phyloP scores from a whole-genome alignment of 2,329 filamentous ascomycete genomes.

The Orbilia javanica region DNA sequence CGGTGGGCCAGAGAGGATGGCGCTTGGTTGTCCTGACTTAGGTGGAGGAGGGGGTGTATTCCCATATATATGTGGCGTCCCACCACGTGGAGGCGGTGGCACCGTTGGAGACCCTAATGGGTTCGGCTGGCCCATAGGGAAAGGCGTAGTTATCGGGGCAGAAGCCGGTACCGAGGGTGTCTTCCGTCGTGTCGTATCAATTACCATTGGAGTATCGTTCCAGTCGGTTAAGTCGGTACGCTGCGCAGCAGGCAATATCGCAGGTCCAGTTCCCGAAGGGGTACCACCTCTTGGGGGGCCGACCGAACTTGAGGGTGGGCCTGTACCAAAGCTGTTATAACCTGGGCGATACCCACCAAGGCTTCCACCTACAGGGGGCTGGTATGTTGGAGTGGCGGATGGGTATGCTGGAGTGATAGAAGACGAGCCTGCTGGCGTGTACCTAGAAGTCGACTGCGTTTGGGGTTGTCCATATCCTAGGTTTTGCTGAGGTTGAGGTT shows the following conservation, averaged over 20 bases:
- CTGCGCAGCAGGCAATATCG: conserved; percentile 77
- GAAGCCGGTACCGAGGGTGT: conserved; percentile 76
- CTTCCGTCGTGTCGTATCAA: conserved; percentile 79
- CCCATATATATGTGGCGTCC: too few relatives aligned
- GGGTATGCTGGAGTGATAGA: conserved; percentile 63
- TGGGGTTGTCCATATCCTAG: conserved; percentile 15
- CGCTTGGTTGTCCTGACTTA: conserved; percentile 61
- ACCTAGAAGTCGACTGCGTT: conserved; percentile 47
- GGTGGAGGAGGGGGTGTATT: conserved; percentile 70
- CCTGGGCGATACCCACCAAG: conserved; percentile 65
- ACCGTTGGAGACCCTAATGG: conserved; percentile 87
- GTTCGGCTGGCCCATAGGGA: conserved; percentile 75
- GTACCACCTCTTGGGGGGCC: conserved; percentile 77
- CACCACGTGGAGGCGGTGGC: conserved; percentile 76
- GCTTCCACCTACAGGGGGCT: conserved; percentile 69
- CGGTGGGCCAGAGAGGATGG: not conserved
- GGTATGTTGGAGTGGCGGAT: conserved; percentile 62
- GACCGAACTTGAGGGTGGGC: conserved; percentile 62
- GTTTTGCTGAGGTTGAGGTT: not conserved
- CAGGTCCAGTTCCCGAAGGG: too few relatives aligned
- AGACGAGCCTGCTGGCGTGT: conserved; percentile 60
- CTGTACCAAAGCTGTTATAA: conserved; percentile 12
- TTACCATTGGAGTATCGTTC: conserved; percentile 94
- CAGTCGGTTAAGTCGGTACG: conserved; percentile 77
- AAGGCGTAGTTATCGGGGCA: conserved; percentile 79